Evolutionary conservation across 768 basidiomycete genomes (phyloP).

Genomic region (Galerina marginata): DNA sequence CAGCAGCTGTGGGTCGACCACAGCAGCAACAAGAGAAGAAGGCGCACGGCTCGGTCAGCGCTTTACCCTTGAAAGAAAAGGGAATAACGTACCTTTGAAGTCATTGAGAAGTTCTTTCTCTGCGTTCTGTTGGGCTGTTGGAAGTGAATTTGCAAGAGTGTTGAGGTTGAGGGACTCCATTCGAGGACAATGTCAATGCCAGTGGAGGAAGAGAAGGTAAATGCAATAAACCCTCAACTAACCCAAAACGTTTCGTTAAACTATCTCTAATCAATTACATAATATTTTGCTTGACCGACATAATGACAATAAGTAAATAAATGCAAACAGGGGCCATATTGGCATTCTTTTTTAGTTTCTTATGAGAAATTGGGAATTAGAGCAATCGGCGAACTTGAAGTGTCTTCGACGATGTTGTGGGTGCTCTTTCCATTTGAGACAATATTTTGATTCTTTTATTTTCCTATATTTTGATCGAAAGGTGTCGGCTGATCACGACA

Average conservation of each 20-base stretch:
- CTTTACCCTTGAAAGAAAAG: slow-evolving; percentile 7
- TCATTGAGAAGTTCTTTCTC: slow-evolving; percentile 84
- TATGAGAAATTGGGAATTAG: too few species aligned
- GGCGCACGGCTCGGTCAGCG: slow-evolving; percentile 1
- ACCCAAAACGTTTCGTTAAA: background rate
- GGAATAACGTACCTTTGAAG: slow-evolving; percentile 67
- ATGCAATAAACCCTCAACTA: background rate
- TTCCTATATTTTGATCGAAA: too few species aligned
- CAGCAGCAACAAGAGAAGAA: background rate
- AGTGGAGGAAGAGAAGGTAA: slow-evolving; percentile 1
- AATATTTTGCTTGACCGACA: too few species aligned
- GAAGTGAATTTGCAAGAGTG: slow-evolving; percentile 78
- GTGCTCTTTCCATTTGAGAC: too few species aligned
- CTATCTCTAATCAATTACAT: background rate
- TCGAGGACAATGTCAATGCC: slow-evolving; percentile 6
- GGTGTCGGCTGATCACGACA: too few species aligned
- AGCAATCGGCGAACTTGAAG: too few species aligned
- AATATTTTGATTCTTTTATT: too few species aligned
- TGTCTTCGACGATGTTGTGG: too few species aligned
- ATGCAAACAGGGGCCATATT: too few species aligned
- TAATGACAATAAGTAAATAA: too few species aligned
- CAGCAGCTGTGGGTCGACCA: slow-evolving; percentile 61
- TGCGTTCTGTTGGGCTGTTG: slow-evolving; percentile 73
- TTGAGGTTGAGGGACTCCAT: slow-evolving; percentile 85
- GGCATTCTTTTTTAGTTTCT: too few species aligned